Evolutionary conservation across 2,329 filamentous ascomycete species (phyloP), one percentile per base, ranked within the genome.

Genomic region (Aspergillus sp.): DNA sequence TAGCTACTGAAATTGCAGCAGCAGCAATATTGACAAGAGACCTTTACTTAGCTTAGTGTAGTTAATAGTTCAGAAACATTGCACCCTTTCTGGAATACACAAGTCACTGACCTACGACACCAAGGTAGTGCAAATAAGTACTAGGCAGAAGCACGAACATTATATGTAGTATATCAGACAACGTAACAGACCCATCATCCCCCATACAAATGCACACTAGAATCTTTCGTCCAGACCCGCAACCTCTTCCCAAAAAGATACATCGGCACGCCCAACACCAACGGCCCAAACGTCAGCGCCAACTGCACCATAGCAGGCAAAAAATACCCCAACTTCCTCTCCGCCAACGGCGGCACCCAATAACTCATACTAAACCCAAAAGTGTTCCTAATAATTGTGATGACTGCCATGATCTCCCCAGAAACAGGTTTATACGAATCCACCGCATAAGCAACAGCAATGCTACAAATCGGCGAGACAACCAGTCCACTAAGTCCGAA

Each of bases 281-380:
- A 32, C 30, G 49, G 54, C 19, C 49, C 54, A 8, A 42, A 41
- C 8, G 59, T 44, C n/a, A 61, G 21, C 11, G 32, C 48, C 8
- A 61, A 44, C 41, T 58, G 19, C 39, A 57, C 54, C 54, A 58
- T 54, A 3, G 50, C 19, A 3, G 59, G 49, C 5, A 19, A 8
- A 8, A 61, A 19, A 42, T 19, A 57, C 3, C 59, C 59, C 13
- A 23, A n/a, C 10, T 13, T 32, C 8, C 30, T 11, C 3, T 5
- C 50, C 17, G 42, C 39, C 21, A 57, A 27, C 7, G 41, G 17
- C 2, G 39, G 19, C 17, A 61, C 49, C 49, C 54, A 61, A n/a
- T 54, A 57, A 39, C 54, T 61, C 54, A 61, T 57, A 10, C 17
- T 49, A 50, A 57, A 57, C 1, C 59, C 59, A 36, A 42, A 57